A percentile compares a stretch with the other conserved stretches of the same genome.
Evolutionary conservation across 805 yeast species (phyloP).

Genomic region (Wickerhamiella bombiphila): DNA sequence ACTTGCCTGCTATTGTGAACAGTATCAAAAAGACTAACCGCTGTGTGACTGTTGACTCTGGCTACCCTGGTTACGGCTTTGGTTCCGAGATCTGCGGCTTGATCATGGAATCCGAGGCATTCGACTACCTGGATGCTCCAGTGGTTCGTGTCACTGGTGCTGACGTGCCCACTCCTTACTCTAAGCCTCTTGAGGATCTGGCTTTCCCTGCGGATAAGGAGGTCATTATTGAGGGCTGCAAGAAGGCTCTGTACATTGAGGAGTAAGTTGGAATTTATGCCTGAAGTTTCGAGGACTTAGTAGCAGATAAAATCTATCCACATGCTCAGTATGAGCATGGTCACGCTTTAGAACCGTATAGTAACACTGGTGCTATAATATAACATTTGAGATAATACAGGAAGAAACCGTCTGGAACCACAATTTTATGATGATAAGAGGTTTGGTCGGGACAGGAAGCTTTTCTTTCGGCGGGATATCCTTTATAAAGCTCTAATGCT

Average conservation of each 20-base stretch:
- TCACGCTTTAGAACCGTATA: too few species aligned
- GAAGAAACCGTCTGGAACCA: too few species aligned
- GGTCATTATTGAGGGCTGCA: conserved; percentile 61
- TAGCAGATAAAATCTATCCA: too few species aligned
- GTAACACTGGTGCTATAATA: too few species aligned
- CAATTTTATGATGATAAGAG: too few species aligned
- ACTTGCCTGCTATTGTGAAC: conserved; percentile 67
- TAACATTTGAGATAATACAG: too few species aligned
- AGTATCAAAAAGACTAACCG: conserved; percentile 95
- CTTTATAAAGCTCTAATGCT: too few species aligned
- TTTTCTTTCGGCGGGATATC: too few species aligned
- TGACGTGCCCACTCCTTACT: conserved; percentile 98
- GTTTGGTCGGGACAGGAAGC: too few species aligned
- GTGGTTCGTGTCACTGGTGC: conserved; percentile 98
- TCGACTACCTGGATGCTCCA: conserved; percentile 97
- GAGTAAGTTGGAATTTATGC: conserved; percentile 10
- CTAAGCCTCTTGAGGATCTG: conserved; percentile 87
- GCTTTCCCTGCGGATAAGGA: conserved; percentile 91
- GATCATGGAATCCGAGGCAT: conserved; percentile 95
- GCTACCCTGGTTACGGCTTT: conserved; percentile 96
- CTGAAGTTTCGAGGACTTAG: too few species aligned
- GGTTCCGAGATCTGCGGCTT: conserved; percentile 98
- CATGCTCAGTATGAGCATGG: too few species aligned
- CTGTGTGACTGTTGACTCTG: conserved; percentile 90
- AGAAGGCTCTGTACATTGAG: conserved; percentile 28